Conservation (phyloP, 495 filamentous ascomycete genomes). For the Penicillium egyptiacum region DNA sequence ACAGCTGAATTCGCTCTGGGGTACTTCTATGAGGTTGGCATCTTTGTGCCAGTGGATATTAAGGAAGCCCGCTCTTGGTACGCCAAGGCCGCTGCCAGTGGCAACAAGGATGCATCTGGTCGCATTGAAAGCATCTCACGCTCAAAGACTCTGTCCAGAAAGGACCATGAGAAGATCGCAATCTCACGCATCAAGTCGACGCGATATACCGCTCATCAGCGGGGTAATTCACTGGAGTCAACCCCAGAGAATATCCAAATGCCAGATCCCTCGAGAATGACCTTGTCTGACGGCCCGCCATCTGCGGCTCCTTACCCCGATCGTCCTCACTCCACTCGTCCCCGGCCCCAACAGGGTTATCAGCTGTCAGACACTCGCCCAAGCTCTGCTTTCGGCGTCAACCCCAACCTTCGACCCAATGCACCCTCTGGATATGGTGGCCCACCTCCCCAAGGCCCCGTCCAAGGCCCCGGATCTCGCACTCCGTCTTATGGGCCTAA, state of each 20-base stretch:
- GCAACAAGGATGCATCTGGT: constrained; percentile 83
- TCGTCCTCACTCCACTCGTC: constrained; percentile 41
- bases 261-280: constrained; percentile 63
- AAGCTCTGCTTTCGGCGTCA: constrained; percentile 67
- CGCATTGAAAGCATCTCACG: constrained; percentile 83
- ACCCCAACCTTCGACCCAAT: constrained; percentile 50
- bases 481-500: constrained; percentile 39
- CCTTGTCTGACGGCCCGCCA: constrained; percentile 42
- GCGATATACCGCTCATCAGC: constrained; percentile 81
- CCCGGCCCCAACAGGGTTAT: constrained; percentile 60
- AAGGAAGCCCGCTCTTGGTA: constrained; percentile 89
- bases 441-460: constrained; percentile 17
- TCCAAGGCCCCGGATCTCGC: constrained; percentile 14
- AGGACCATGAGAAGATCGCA: constrained; percentile 90
- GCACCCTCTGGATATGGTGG: constrained; percentile 31
- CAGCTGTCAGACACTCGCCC: constrained; percentile 52
- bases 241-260: constrained; percentile 67
- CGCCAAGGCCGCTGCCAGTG: constrained; percentile 81
- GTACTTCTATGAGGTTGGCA: constrained; percentile 96
- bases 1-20: constrained; percentile 97
- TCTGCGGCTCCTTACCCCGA: constrained; percentile 43
- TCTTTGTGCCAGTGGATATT: constrained; percentile 77
- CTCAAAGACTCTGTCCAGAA: constrained; percentile 81
- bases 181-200: constrained; percentile 83
- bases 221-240: constrained; percentile 50